Evolutionary conservation across 768 basidiomycete genomes (phyloP).

Genomic region (Xerocomellus intermedius): DNA sequence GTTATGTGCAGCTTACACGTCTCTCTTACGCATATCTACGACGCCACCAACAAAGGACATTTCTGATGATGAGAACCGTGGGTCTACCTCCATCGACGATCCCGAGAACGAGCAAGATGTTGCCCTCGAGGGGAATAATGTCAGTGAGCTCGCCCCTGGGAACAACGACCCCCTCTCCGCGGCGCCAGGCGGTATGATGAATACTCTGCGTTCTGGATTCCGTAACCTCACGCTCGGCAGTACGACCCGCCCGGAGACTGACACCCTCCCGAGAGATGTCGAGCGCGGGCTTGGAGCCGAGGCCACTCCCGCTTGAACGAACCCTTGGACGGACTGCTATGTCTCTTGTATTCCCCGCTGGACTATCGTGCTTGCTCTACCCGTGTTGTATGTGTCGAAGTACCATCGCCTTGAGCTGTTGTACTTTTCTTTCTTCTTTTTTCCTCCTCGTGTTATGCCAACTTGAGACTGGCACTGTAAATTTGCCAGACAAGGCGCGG

Average conservation of each 20-base stretch:
- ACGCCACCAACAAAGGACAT: slow-evolving; percentile 49
- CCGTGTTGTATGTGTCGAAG: not conserved
- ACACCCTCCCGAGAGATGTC: slow-evolving; percentile 30
- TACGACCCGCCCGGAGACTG: slow-evolving; percentile 18
- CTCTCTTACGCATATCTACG: slow-evolving; percentile 79
- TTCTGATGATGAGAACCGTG: slow-evolving; percentile 31
- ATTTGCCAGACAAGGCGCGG: not conserved
- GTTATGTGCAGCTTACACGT: slow-evolving; percentile 69
- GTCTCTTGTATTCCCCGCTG: not conserved
- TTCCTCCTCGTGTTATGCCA: not conserved
- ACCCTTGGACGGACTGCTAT: not conserved
- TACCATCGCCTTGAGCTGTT: not conserved
- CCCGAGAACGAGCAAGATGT: slow-evolving; percentile 23
- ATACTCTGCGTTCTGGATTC: slow-evolving; percentile 25
- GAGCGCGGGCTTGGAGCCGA: slow-evolving; percentile 23
- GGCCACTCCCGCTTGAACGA: slow-evolving; percentile 9
- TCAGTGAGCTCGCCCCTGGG: not conserved
- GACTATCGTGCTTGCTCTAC: not conserved
- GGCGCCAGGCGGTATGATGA: slow-evolving; percentile 21
- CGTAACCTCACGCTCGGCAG: slow-evolving; percentile 23
- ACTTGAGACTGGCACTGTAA: not conserved
- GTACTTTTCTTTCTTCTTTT: not conserved
- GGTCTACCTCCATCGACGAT: slow-evolving; percentile 28
- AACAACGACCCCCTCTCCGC: slow-evolving; percentile 14
- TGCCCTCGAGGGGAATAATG: slow-evolving; percentile 2